Evolutionary conservation across 176 grass and related monocot species (phyloP).

Genomic region (Metroxylon sagu): DNA sequence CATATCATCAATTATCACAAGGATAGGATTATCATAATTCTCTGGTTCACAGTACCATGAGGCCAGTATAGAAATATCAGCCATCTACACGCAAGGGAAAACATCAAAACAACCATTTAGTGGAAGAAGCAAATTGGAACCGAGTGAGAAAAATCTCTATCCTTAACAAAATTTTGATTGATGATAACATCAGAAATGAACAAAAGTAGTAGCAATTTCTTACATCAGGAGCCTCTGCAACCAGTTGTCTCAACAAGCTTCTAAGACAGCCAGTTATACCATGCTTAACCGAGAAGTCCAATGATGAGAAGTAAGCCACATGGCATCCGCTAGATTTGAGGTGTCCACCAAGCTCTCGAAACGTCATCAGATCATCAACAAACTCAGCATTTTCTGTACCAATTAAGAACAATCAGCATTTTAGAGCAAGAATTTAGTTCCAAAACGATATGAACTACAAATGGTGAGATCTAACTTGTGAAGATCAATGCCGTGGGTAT

Average conservation of each 20-base stretch:
- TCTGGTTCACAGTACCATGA: constrained; percentile 58
- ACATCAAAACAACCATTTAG: too few relatives aligned
- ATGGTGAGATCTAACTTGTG: constrained; percentile 35
- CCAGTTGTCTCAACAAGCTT: constrained; percentile 66
- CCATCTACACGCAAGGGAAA: constrained; percentile 15
- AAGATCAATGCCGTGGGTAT: constrained; percentile 60
- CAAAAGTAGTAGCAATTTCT: constrained; percentile 16
- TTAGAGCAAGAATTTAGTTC: neutral
- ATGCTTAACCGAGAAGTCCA: constrained; percentile 55
- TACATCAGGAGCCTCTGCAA: constrained; percentile 53
- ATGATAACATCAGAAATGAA: neutral
- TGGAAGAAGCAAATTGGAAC: too few relatives aligned
- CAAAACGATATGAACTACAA: neutral
- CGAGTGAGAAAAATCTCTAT: too few relatives aligned
- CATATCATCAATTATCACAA: constrained; percentile 86
- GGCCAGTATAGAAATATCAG: constrained; percentile 53
- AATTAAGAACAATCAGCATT: constrained; percentile 17
- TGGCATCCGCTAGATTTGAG: constrained; percentile 59
- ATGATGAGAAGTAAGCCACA: constrained; percentile 43
- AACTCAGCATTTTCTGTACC: constrained; percentile 79
- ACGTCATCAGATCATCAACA: constrained; percentile 67
- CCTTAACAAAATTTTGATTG: too few relatives aligned
- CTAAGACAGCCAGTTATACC: constrained; percentile 57
- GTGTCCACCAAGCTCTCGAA: constrained; percentile 54
- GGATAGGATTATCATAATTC: constrained; percentile 59